Evolutionary conservation across 225 moss, liverwort and hornwort species (phyloP).

Genomic region (Rhytidiadelphus loreus): DNA sequence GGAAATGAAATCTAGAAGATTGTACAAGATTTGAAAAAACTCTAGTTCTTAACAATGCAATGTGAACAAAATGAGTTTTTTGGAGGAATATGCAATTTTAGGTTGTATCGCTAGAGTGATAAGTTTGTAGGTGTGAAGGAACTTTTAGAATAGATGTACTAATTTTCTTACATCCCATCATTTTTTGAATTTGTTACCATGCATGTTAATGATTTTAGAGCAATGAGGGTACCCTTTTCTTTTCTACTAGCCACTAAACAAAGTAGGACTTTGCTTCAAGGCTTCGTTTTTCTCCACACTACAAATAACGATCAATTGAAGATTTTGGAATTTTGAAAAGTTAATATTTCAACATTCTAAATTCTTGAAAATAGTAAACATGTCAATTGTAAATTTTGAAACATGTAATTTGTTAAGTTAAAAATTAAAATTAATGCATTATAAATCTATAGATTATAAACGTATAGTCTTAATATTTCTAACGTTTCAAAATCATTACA

Average conservation of each 20-base stretch:
- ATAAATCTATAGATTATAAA: no score
- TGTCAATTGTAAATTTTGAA: background rate
- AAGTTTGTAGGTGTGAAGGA: background rate
- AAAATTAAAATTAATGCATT: no score
- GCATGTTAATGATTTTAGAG: background rate
- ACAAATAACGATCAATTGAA: background rate
- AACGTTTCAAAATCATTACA: no score
- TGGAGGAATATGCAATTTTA: background rate
- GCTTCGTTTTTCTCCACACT: rapidly evolving
- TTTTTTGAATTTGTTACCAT: background rate
- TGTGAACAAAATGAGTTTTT: background rate
- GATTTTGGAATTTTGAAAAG: background rate
- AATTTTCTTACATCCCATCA: no score
- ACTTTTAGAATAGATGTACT: no score
- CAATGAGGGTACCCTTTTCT: background rate
- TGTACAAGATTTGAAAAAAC: no score
- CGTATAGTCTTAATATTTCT: no score
- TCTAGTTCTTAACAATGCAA: rapidly evolving
- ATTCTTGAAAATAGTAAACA: background rate
- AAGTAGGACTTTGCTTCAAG: rapidly evolving
- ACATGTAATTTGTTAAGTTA: no score
- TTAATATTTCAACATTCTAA: background rate
- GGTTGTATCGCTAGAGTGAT: background rate
- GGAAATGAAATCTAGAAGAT: no score
- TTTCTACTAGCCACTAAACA: background rate